These are phyloP conservation scores for Peniophora sp. DNA, from an alignment of 1,284 basidiomycete species.

Conservation along the genomic window DNA sequence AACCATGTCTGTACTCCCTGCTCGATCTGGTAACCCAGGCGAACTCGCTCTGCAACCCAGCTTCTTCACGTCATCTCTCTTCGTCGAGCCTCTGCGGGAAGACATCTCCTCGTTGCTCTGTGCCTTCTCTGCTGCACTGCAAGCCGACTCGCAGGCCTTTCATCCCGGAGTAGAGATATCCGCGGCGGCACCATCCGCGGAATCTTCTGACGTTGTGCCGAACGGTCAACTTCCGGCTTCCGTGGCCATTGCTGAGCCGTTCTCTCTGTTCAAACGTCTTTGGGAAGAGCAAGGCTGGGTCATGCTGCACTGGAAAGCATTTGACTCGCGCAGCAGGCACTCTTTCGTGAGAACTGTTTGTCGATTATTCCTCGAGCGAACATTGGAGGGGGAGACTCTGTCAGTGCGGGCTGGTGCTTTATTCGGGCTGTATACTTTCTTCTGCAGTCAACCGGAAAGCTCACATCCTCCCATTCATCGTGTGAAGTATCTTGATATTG, in stretches of 20 bases:
- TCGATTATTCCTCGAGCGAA: constrained; percentile 59
- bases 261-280: constrained; percentile 56
- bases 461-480: constrained; percentile 41
- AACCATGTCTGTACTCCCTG: constrained; percentile 31
- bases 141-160: constrained; percentile 18
- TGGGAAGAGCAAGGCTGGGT: constrained; percentile 66
- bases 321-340: constrained; percentile 56
- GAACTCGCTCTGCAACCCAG: constrained; percentile 58
- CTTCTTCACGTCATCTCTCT: constrained; percentile 71
- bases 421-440: constrained; percentile 63
- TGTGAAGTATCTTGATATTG: constrained; percentile 43
- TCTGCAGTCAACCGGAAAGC: constrained; percentile 51
- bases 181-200: no score
- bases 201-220: constrained; percentile 7
- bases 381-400: constrained; percentile 36
- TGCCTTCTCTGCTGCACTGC: constrained; percentile 23
- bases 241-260: constrained; percentile 28
- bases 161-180: constrained; percentile 21
- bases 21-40: constrained; percentile 41
- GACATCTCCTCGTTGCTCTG: constrained; percentile 49
- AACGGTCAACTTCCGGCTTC: constrained; percentile 6
- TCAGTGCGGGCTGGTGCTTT: constrained; percentile 48
- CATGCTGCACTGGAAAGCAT: constrained; percentile 64
- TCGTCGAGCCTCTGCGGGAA: constrained; percentile 54
- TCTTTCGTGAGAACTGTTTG: constrained; percentile 47